Evolutionary conservation across 192 early-diverging fungal species (phyloP).

Genomic region (Thamnidium elegans): DNA sequence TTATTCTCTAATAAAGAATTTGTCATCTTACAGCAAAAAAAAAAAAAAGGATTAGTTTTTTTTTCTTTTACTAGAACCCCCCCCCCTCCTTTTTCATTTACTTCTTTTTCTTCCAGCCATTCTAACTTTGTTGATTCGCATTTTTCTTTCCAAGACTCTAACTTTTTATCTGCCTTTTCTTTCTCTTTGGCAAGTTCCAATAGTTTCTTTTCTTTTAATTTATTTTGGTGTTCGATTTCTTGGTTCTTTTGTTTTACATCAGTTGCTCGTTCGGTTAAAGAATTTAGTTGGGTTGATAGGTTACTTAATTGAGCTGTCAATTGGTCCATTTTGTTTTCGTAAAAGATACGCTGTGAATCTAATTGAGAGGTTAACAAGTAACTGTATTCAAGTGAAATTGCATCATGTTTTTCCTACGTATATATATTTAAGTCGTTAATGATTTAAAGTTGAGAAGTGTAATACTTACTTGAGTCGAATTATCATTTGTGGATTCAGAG

Average conservation of each 20-base stretch:
- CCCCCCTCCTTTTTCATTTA: conserved; percentile 41
- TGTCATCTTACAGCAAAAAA: conserved; percentile 27
- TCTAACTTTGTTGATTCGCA: conserved; percentile 50
- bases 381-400: conserved; percentile 79
- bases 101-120: conserved; percentile 70
- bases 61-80: background rate
- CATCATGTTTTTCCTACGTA: conserved; percentile 70
- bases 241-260: conserved; percentile 4
- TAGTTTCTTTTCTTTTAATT: background rate
- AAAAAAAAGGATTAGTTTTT: conserved; percentile 26
- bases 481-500: background rate
- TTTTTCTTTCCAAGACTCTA: conserved; percentile 57
- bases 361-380: conserved; percentile 83
- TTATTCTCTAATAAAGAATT: conserved; percentile 61
- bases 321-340: conserved; percentile 64
- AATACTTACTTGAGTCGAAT: background rate
- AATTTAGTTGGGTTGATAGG: conserved; percentile 34
- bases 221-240: background rate
- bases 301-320: conserved; percentile 50
- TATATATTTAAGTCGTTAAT: no score
- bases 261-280: background rate
- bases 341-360: conserved; percentile 83
- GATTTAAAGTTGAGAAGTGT: no score
- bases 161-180: conserved; percentile 48
- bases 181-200: conserved; percentile 41